These are phyloP conservation scores for Sequoia sempervirens DNA, from an alignment of 75 land plant genomes.

Conservation along the genomic window DNA sequence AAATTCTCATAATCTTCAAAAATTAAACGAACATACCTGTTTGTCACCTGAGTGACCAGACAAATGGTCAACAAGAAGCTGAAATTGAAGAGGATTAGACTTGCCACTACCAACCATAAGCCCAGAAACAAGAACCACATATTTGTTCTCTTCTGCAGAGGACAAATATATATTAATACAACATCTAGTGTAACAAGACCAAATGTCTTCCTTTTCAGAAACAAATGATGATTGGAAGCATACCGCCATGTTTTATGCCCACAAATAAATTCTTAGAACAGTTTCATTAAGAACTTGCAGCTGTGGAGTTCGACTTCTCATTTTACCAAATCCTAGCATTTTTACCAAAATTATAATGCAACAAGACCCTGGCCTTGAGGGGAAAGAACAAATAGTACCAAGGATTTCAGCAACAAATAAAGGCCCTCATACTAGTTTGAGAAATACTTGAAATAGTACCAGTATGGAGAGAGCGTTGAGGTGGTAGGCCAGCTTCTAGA, in stretches of 20 bases:
- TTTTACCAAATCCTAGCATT: background rate
- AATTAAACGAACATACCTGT: conserved; percentile 37
- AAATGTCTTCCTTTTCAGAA: background rate
- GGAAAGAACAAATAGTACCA: background rate
- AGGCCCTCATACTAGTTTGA: background rate
- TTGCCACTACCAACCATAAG: conserved; percentile 60
- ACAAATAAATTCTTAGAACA: background rate
- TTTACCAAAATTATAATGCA: background rate
- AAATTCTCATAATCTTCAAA: background rate
- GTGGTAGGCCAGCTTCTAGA: conserved; percentile 89
- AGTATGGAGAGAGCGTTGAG: conserved; percentile 38
- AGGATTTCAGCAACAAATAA: background rate
- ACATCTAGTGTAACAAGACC: background rate
- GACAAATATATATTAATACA: background rate
- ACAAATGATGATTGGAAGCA: background rate
- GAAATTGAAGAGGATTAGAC: conserved; percentile 85
- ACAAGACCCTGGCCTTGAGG: background rate
- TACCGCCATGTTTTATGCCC: background rate
- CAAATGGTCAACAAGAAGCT: conserved; percentile 90
- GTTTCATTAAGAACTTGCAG: background rate
- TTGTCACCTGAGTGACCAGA: conserved; percentile 95
- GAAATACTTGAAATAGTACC: background rate
- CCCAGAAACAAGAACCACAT: conserved; percentile 87
- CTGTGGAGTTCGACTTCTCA: background rate
- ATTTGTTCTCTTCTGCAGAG: conserved; percentile 78